Conservation (phyloP, 495 filamentous ascomycete genomes). For the Cenococcum geophilum region DNA sequence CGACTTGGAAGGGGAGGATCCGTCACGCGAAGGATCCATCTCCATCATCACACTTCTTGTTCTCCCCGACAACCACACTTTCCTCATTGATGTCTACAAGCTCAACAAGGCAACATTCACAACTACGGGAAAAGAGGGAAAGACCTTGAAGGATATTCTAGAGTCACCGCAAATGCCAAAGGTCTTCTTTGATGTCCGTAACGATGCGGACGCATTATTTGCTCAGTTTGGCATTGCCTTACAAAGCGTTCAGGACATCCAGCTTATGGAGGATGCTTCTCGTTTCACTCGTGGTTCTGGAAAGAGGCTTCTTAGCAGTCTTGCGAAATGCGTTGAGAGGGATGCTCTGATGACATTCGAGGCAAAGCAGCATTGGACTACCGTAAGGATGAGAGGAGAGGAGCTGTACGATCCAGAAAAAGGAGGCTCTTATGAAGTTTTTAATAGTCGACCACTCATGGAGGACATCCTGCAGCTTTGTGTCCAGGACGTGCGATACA, state of each 20-base stretch:
- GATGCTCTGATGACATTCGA: conserved; percentile 21
- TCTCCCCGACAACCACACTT: conserved; percentile 33
- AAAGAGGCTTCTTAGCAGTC: conserved; percentile 34
- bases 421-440: conserved; percentile 47
- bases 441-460: conserved; percentile 45
- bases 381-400: conserved; percentile 41
- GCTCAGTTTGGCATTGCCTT: conserved; percentile 37
- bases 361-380: conserved; percentile 32
- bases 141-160: conserved; percentile 45
- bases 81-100: conserved; percentile 49
- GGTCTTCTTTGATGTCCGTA: conserved; percentile 53
- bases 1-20: conserved; percentile 51
- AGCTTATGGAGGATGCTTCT: conserved; percentile 51
- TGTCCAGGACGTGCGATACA: conserved; percentile 43
- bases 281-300: conserved; percentile 27
- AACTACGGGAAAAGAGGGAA: conserved; percentile 27
- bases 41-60: conserved; percentile 45
- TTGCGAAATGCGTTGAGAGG: conserved; percentile 45
- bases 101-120: conserved; percentile 45
- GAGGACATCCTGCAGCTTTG: conserved; percentile 46
- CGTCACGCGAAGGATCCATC: conserved; percentile 46
- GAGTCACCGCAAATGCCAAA: conserved; percentile 38
- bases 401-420: conserved; percentile 39
- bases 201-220: conserved; percentile 53
- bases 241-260: conserved; percentile 47